phyloP scores from a whole-genome alignment of 129 eudicot species.

The Helianthus tuberosus region DNA sequence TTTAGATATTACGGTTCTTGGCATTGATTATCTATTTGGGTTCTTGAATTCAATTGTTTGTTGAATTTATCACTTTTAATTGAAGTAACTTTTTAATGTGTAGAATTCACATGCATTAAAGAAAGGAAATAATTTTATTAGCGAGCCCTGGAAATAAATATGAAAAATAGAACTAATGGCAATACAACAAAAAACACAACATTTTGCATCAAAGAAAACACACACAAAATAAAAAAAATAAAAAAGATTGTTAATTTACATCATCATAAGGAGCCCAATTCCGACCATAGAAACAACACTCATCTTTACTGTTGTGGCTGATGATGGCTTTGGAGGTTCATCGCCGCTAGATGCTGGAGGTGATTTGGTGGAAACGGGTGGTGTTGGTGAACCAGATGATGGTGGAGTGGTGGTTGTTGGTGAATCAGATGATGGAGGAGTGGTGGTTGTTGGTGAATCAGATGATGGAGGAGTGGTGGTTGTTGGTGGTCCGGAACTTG shows the following conservation, averaged over 20 bases:
- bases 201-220: not conserved
- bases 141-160: not conserved
- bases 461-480: conserved; percentile 37
- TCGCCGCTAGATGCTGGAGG: conserved; percentile 7
- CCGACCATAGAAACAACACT: conserved; percentile 34
- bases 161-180: not conserved
- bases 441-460: conserved; percentile 32
- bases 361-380: conserved; percentile 26
- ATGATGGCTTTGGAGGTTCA: conserved; percentile 29
- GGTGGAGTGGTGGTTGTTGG: conserved; percentile 35
- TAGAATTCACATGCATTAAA: too few relatives aligned
- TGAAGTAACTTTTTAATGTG: too few relatives aligned
- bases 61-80: too few relatives aligned
- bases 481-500: conserved; percentile 44
- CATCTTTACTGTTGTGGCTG: conserved; percentile 39
- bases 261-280: conserved; percentile 40
- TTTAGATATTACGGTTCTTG: too few relatives aligned
- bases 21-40: too few relatives aligned
- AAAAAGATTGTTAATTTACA: not conserved
- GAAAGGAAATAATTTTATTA: not conserved
- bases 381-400: conserved; percentile 21
- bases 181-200: not conserved
- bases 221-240: not conserved
- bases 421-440: conserved; percentile 15
- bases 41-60: too few relatives aligned